A percentile compares a stretch with the other conserved stretches of the same genome.
Conservation (phyloP, 2,329 filamentous ascomycete species). For the Graphiopsis chlorocephala region DNA sequence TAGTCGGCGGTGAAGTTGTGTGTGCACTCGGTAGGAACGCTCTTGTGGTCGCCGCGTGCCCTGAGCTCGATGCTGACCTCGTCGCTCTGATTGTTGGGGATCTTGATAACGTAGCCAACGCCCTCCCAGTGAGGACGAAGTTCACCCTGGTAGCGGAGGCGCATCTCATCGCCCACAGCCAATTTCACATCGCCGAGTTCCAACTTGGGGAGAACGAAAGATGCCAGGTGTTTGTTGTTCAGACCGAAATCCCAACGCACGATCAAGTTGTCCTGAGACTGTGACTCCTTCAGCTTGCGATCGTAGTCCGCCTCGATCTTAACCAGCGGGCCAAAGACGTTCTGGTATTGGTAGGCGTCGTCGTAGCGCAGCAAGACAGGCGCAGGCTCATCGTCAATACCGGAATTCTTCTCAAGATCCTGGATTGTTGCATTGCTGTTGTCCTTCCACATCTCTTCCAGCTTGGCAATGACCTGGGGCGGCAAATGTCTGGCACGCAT, state of each 20-base stretch:
- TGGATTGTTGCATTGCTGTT: constrained; percentile 83
- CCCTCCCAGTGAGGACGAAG: constrained; percentile 91
- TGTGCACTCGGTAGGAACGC: constrained; percentile 90
- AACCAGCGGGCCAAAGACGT: constrained; percentile 94
- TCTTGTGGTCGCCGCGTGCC: constrained; percentile 93
- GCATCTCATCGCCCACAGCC: constrained; percentile 97
- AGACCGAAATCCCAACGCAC: constrained; percentile 93
- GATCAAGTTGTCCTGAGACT: constrained; percentile 91
- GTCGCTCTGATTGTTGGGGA: constrained; percentile 97
- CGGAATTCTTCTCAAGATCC: constrained; percentile 86
- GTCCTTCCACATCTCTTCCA: constrained; percentile 99
- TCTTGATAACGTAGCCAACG: constrained; percentile 98
- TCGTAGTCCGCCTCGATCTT: constrained; percentile 99
- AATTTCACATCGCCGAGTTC: constrained; percentile 97
- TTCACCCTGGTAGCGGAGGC: constrained; percentile 92
- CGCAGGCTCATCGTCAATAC: constrained; percentile 90
- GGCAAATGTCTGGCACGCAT: constrained; percentile 90
- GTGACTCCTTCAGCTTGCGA: constrained; percentile 96
- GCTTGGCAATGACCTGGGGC: constrained; percentile 89
- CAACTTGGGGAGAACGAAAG: constrained; percentile 93
- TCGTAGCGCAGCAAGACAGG: constrained; percentile 92
- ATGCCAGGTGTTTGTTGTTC: constrained; percentile 96
- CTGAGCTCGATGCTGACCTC: constrained; percentile 94
- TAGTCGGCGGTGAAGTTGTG: constrained; percentile 99
- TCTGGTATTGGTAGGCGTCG: constrained; percentile 97